Evolutionary conservation across 2,329 filamentous ascomycete species (phyloP).

Genomic region (Botrytis hyacinthi): DNA sequence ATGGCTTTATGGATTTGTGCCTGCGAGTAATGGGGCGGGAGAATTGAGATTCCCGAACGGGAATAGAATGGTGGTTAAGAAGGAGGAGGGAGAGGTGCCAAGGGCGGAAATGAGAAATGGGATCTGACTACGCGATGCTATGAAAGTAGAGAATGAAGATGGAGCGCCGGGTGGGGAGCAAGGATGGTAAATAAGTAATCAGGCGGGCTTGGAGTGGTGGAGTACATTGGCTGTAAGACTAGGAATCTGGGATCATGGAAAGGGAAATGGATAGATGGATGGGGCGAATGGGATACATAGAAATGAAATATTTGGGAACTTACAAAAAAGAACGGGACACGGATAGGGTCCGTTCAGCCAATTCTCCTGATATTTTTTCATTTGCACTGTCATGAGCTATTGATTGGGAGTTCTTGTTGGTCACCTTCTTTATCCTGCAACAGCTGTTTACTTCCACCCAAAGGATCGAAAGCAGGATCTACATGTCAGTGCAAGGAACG

Average conservation of each 20-base stretch:
- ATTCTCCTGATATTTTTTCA: not conserved
- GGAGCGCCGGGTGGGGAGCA: rapidly evolving
- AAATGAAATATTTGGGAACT: not conserved
- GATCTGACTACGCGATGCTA: not conserved
- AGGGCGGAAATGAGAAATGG: conserved; percentile 23
- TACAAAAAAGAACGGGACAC: not conserved
- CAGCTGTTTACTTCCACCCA: not conserved
- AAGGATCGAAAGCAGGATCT: not conserved
- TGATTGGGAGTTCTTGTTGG: not conserved
- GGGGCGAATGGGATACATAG: not conserved
- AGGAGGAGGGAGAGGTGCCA: conserved; percentile 28
- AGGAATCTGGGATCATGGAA: not conserved
- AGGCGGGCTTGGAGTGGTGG: not conserved
- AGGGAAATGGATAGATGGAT: not conserved
- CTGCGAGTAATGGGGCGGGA: conserved; percentile 26
- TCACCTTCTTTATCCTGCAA: not conserved
- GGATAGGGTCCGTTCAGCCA: too few species aligned
- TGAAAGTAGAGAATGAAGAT: too few species aligned
- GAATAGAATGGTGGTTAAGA: conserved; percentile 29
- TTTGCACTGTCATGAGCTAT: not conserved
- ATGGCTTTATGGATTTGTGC: conserved; percentile 45
- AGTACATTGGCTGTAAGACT: not conserved
- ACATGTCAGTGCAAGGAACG: not conserved
- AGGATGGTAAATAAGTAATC: not conserved
- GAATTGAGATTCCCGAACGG: conserved; percentile 30